Evolutionary conservation across 2,329 filamentous ascomycete genomes (phyloP), one percentile per base, ranked within the genome.

Genomic region (Colletotrichum echinochloae): DNA sequence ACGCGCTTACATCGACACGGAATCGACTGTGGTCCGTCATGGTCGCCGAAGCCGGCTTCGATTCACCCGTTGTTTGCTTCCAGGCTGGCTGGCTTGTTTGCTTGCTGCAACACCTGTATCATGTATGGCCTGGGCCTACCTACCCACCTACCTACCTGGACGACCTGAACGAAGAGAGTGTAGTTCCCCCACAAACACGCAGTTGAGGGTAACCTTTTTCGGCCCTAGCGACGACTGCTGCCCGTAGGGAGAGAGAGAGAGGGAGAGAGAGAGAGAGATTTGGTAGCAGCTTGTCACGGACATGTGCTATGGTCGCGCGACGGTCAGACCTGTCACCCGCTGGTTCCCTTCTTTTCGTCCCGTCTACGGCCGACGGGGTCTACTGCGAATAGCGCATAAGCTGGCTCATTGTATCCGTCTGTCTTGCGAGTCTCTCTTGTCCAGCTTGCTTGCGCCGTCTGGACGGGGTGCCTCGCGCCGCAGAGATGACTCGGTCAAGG

Each of bases 111-210:
- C 35, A 9, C 35, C 35, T 35, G 30, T 33, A 33, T 8, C 30
- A 33, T 33, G 30, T 33, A 33, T 33, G 8, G n/a, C n/a, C n/a
- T n/a, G n/a, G n/a, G 37, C 37, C 37, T 41, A 20, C 18, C 39
- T 41, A 5, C 6, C n/a, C 12, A 55, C 35, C 57, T 41, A 7
- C 35, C n/a, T 16, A 54, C n/a, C 39, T 37, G 37, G 12, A 37
- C 30, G 18, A 55, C 20, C 33, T 16, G n/a, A 18, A 35, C n/a
- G n/a, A 20, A 33, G 51, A 54, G 28, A 12, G 26, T 23, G 49
- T 60, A 26, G 26, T 39, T 71, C 57, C 68, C 67, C 64, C 64
- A 51, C 64, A 62, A 68, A 54, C 65, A 71, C 60, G 44, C 64
- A 28, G 51, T n/a, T 48, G 23, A 23, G 46, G 52, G 39, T 66